A percentile compares a stretch with the other conserved stretches of the same genome.
phyloP scores from a whole-genome alignment of 768 basidiomycete genomes.

The Tremella mesenterica region DNA sequence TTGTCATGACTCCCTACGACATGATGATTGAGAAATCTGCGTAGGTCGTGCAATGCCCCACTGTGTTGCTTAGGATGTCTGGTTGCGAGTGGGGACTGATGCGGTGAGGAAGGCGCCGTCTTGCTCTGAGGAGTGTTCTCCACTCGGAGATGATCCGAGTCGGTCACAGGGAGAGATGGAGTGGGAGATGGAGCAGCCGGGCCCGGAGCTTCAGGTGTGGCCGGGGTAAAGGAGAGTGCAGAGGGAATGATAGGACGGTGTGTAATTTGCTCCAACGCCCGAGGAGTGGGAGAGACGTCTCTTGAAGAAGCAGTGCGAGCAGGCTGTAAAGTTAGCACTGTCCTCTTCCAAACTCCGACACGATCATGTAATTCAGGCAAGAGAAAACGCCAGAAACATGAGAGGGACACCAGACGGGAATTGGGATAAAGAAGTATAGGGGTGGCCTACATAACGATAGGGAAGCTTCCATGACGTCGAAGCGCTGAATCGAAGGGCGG shows the following conservation, averaged over 20 bases:
- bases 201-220: slow-evolving; percentile 16
- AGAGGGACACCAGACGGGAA: no score
- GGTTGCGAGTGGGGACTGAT: slow-evolving; percentile 39
- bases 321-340: no score
- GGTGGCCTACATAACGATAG: no score
- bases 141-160: neutral
- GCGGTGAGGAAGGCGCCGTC: slow-evolving; percentile 40
- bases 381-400: no score
- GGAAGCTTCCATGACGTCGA: no score
- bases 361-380: no score
- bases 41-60: slow-evolving; percentile 82
- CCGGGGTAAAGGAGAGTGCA: slow-evolving; percentile 39
- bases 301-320: slow-evolving; percentile 7
- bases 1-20: slow-evolving; percentile 54
- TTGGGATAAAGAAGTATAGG: no score
- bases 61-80: slow-evolving; percentile 47
- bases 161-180: slow-evolving; percentile 8
- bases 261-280: slow-evolving; percentile 1
- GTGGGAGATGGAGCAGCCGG: slow-evolving; percentile 1
- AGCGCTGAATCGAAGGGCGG: no score
- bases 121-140: slow-evolving; percentile 10
- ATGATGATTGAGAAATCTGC: slow-evolving; percentile 89
- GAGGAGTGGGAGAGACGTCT: slow-evolving; percentile 6
- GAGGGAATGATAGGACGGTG: slow-evolving; percentile 27
- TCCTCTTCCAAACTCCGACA: no score